A percentile compares a stretch with the other conserved stretches of the same genome.
phyloP scores from a whole-genome alignment of 2,329 filamentous ascomycete genomes.

The Talaromyces sp. region DNA sequence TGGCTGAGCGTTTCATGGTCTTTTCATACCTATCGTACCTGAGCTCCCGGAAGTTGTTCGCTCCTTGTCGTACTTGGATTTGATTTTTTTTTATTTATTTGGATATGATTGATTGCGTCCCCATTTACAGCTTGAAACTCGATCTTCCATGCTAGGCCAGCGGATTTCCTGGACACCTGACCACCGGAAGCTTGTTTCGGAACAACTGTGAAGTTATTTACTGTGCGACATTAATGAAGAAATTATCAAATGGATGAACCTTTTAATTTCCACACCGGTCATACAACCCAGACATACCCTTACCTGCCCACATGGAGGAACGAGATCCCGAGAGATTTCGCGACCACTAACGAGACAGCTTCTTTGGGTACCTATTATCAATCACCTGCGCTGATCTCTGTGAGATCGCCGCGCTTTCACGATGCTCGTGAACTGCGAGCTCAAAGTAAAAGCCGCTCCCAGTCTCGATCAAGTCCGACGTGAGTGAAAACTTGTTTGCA shows the following conservation, averaged over 20 bases:
- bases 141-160: background rate
- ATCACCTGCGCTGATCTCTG: background rate
- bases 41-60: background rate
- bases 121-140: background rate
- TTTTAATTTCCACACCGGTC: slow-evolving; percentile 2
- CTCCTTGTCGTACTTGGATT: background rate
- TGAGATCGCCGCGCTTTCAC: slow-evolving; percentile 2
- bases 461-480: slow-evolving; percentile 7
- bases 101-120: background rate
- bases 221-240: slow-evolving; percentile 7
- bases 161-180: slow-evolving; percentile 3
- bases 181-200: background rate
- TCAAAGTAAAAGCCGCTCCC: slow-evolving; percentile 3
- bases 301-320: slow-evolving; percentile 3
- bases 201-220: slow-evolving; percentile 5
- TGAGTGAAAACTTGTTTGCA: slow-evolving; percentile 8
- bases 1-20: background rate
- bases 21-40: background rate
- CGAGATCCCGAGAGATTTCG: slow-evolving; percentile 5
- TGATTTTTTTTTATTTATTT: background rate
- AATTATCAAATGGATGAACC: slow-evolving; percentile 10
- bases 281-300: slow-evolving; percentile 5
- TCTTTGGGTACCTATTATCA: background rate
- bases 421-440: slow-evolving; percentile 5
- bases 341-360: slow-evolving; percentile 9